Evolutionary conservation across 805 yeast genomes (phyloP).

Genomic region (Peterozyma xylosa): DNA sequence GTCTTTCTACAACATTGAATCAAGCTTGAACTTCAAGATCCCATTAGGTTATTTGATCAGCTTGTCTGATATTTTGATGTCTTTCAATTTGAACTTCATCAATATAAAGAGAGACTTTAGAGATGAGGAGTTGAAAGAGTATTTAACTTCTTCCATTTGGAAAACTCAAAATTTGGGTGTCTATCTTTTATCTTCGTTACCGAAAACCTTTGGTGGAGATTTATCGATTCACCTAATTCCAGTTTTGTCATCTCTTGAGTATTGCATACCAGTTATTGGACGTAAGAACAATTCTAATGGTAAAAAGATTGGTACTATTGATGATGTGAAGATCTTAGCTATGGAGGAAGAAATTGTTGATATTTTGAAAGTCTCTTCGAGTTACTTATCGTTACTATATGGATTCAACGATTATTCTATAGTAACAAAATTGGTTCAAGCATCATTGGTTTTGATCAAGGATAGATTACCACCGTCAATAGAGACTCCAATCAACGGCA

Average conservation of each 20-base stretch:
- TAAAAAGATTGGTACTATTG: conserved; percentile 26
- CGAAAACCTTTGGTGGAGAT: conserved; percentile 27
- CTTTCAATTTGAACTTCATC: conserved; percentile 47
- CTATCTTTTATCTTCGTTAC: conserved; percentile 28
- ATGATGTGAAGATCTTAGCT: conserved; percentile 21
- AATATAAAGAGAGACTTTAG: conserved; percentile 54
- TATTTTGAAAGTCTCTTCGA: conserved; percentile 21
- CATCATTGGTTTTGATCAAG: conserved; percentile 38
- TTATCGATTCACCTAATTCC: conserved; percentile 37
- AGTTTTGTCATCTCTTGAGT: conserved; percentile 49
- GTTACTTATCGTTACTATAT: conserved; percentile 16
- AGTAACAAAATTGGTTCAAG: conserved; percentile 50
- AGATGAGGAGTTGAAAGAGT: conserved; percentile 38
- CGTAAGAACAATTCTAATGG: conserved; percentile 17
- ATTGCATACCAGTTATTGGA: conserved; percentile 41
- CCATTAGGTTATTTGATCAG: conserved; percentile 56
- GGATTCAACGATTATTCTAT: conserved; percentile 38
- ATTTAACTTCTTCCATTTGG: conserved; percentile 34
- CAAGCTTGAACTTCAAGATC: conserved; percentile 41
- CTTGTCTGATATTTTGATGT: conserved; percentile 44
- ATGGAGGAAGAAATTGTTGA: conserved; percentile 21
- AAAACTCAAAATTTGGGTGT: conserved; percentile 39
- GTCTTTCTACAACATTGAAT: conserved; percentile 41
- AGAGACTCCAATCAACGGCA: conserved; percentile 7
- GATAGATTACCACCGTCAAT: conserved; percentile 21